Evolutionary conservation across 1,284 basidiomycete genomes (phyloP), one percentile per base, ranked within the genome.

Genomic region (Exobasidium cylindrosporum): DNA sequence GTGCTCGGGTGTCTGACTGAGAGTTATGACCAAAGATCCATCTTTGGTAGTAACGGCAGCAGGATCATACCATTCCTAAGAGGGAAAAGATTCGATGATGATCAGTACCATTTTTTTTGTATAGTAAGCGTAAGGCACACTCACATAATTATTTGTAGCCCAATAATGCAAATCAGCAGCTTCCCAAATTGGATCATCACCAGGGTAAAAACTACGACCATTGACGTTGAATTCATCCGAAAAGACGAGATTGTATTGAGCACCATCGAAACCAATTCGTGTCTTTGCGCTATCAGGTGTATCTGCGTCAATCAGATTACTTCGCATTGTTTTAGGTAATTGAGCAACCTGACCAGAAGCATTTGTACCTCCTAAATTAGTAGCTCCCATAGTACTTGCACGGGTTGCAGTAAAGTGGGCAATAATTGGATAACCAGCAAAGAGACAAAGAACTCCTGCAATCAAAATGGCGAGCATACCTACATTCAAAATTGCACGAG

Each of bases 1-100:
- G 80, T 96, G 88, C 31, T 72, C 71, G 4, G 60, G 54, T 24
- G 68, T 64, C 65, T 78, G 62, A 31, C 64, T 66, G 10, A 77
- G 64, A 0, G 88, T 91, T 72, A 97, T 88, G 72, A 89, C 85
- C 43, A 98, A 85, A 32, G 86, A 83, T 7, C 95, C 95, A 66
- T 86, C 83, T 56, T 81, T 82, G 0, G 95, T 98, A 0, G 86
- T 90, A 63, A 93, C 83, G 2, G 89, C 88, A 13, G 83, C 85
- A 0, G 94, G 93, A 71, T 91, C 88, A 81, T 92, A 89, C 74
- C 69, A 73, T 53, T 72, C 73, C 35, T 40, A 40, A 40, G 35
- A 10, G 35, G 17, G 17, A 40, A 53, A 40, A 7, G 17, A 40
- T 7, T 60, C 21, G 61, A 62, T 54, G 1, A 21, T 14, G 30